Percentiles rank a stretch among this genome's conserved stretches.
Evolutionary conservation across 805 yeast genomes (phyloP).

Genomic region (Sugiyamaella smithiae): DNA sequence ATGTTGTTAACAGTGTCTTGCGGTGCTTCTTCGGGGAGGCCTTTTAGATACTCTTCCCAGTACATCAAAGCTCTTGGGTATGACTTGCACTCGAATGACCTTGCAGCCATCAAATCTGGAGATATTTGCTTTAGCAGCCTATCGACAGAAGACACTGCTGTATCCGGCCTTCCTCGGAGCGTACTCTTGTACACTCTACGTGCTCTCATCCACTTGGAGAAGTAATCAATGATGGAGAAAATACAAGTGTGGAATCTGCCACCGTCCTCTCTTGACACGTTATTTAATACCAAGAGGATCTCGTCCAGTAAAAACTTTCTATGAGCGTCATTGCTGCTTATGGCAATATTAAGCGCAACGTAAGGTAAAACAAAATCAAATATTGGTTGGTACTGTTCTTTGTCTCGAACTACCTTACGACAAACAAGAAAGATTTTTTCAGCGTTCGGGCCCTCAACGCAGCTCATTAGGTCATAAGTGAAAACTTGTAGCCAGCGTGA

Average conservation of each 20-base stretch:
- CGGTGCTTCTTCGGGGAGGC: constrained; percentile 30
- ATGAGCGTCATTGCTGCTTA: constrained; percentile 42
- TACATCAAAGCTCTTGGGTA: constrained; percentile 85
- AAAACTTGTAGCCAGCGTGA: constrained; percentile 71
- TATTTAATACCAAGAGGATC: constrained; percentile 54
- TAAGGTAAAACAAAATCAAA: constrained; percentile 76
- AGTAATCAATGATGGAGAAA: constrained; percentile 77
- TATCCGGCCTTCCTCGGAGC: constrained; percentile 25
- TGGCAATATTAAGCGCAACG: constrained; percentile 61
- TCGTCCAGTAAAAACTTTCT: constrained; percentile 53
- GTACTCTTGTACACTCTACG: neutral
- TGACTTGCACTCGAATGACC: constrained; percentile 80
- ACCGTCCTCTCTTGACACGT: constrained; percentile 45
- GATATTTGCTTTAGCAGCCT: constrained; percentile 57
- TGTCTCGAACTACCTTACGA: constrained; percentile 62
- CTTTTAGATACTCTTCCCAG: constrained; percentile 70
- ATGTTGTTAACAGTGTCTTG: constrained; percentile 33
- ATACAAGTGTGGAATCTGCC: constrained; percentile 70
- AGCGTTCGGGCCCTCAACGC: constrained; percentile 36
- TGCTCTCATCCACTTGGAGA: constrained; percentile 63
- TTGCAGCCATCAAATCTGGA: constrained; percentile 63
- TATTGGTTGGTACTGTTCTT: constrained; percentile 55
- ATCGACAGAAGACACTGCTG: constrained; percentile 24
- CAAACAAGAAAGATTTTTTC: constrained; percentile 58
- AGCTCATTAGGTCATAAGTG: constrained; percentile 61